phyloP scores from a whole-genome alignment of 352 stramenopile genomes.

The Phytophthora nicotianae region DNA sequence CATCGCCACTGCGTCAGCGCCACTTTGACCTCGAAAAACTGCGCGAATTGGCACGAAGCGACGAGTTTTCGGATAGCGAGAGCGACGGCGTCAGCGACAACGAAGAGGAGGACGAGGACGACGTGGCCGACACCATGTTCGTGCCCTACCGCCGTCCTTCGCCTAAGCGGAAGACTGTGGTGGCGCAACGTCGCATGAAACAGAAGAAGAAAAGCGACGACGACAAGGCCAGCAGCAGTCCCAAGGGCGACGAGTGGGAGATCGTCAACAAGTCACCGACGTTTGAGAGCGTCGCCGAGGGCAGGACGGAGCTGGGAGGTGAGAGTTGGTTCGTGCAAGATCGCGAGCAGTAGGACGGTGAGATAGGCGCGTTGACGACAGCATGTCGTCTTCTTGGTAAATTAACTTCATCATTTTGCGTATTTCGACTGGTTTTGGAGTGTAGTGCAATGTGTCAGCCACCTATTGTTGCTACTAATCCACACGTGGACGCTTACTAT shows the following conservation, averaged over 20 bases:
- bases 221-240: conserved; percentile 42
- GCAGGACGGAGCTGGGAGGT: conserved; percentile 47
- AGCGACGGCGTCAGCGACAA: conserved; percentile 75
- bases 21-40: conserved; percentile 67
- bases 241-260: conserved; percentile 77
- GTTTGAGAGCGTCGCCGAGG: conserved; percentile 56
- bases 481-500: conserved; percentile 59
- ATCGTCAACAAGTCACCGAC: conserved; percentile 82
- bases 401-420: conserved; percentile 41
- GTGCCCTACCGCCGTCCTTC: conserved; percentile 52
- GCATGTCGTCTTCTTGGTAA: conserved; percentile 21
- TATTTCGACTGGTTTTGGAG: conserved; percentile 12
- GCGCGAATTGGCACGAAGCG: conserved; percentile 69
- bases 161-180: conserved; percentile 32
- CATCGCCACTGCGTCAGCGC: conserved; percentile 52
- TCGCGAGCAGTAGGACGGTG: conserved; percentile 26
- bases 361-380: not conserved
- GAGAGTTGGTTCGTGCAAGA: conserved; percentile 67
- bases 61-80: conserved; percentile 86
- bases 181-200: conserved; percentile 28
- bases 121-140: conserved; percentile 58
- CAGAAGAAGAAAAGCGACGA: conserved; percentile 41
- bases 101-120: conserved; percentile 49
- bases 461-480: conserved; percentile 26
- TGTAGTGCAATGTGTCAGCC: not conserved